Evolutionary conservation across 306 rosid genomes (phyloP), one percentile per base, ranked within the genome.

Genomic region (Acacia melanoxylon): DNA sequence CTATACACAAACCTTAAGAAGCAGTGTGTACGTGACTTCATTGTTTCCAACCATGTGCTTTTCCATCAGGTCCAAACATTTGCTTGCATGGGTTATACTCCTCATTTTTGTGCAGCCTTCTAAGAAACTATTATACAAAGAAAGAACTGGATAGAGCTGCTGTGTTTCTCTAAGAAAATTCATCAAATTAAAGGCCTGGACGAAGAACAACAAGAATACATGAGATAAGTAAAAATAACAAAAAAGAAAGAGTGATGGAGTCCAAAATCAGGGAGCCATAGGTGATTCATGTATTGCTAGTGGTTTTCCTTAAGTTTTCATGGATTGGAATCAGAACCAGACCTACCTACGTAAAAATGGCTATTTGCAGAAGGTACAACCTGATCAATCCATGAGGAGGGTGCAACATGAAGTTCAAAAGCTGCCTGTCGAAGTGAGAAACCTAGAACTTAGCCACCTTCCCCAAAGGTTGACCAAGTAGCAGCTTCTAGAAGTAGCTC

Each of bases 61-160:
- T 77, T 90, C 98, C 98, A 93, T 94, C 80, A 90, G 81, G 78
- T 91, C 92, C 86, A 94, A 88, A 87, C 98, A 94, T 82, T 83
- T 89, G 62, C 87, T 74, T 72, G 91, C 92, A 87, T 89, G 89
- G 81, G 56, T 48, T 61, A 75, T 45, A 86, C 78, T 90, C 77
- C 67, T 80, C 84, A 78, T 68, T 83, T 85, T 49, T 24, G 85
- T 68, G 82, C 92, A 93, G 80, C 88, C 89, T 42, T 90, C 72
- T 70, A 94, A 84, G 85, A 91, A 84, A 79, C 63, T 75, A 78
- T 94, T 94, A 88, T 80, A 92, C 59, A 89, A 49, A 35, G 89
- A 77, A 51, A 86, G 87, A 79, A 35, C 69, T 10, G 88, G 89
- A 84, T 81, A 79, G 74, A 78, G 77, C 35, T 78, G 86, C 42